These are phyloP conservation scores for Apiospora aurea DNA, from an alignment of 2,329 filamentous ascomycete genomes.

Conservation along the genomic window DNA sequence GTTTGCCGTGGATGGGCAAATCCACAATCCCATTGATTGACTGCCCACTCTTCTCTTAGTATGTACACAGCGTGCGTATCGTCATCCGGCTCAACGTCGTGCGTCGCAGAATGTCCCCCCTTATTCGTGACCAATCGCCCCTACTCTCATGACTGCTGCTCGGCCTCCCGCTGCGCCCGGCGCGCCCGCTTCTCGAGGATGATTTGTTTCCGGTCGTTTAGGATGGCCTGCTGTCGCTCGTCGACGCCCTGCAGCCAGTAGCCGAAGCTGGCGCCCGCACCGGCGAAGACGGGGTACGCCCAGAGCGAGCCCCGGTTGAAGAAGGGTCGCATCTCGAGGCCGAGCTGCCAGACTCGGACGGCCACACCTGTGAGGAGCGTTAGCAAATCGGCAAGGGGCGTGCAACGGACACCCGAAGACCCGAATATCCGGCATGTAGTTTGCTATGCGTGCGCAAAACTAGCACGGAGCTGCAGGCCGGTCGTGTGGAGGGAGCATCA, in stretches of 20 bases:
- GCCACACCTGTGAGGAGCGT: constrained; percentile 72
- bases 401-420: too few relatives aligned
- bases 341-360: constrained; percentile 94
- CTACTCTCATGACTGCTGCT: constrained; percentile 27
- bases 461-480: too few relatives aligned
- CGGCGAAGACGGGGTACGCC: constrained; percentile 90
- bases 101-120: constrained; percentile 15
- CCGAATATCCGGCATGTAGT: not conserved
- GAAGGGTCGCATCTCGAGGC: constrained; percentile 97
- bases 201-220: constrained; percentile 78
- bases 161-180: constrained; percentile 70
- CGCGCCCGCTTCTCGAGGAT: constrained; percentile 90
- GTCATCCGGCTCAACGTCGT: not conserved
- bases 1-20: not conserved
- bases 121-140: not conserved
- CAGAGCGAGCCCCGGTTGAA: constrained; percentile 85
- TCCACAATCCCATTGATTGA: constrained; percentile 19
- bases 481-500: constrained; percentile 44
- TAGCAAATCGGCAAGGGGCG: not conserved
- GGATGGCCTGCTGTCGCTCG: constrained; percentile 76
- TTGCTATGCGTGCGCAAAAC: not conserved
- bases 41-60: constrained; percentile 9
- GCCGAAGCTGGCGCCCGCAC: constrained; percentile 87
- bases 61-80: constrained; percentile 10
- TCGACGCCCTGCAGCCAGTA: constrained; percentile 97